These are phyloP conservation scores for Toxoplasma gondii DNA, from an alignment of 169 alveolate genomes.

Conservation along the genomic window DNA sequence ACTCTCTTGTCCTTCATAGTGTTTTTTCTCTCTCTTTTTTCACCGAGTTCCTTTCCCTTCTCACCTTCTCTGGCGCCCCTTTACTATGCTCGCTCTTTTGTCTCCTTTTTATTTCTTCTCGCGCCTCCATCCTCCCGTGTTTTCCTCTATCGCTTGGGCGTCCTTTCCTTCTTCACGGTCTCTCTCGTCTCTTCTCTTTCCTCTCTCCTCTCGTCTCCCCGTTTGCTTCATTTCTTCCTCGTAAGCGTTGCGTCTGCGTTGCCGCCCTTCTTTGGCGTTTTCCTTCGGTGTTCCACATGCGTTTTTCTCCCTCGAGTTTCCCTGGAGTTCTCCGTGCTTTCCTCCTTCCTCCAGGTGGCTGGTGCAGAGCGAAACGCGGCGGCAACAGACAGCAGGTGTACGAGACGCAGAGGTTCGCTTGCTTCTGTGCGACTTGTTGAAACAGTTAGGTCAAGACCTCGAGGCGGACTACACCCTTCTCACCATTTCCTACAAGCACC, in stretches of 20 bases:
- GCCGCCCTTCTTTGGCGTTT: not conserved
- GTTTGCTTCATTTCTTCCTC: not conserved
- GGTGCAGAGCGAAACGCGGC: not conserved
- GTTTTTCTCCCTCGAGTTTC: too few species aligned
- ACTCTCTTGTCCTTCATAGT: not conserved
- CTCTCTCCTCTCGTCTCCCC: not conserved
- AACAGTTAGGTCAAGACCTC: not conserved
- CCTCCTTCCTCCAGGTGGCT: not conserved
- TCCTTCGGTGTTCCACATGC: too few species aligned
- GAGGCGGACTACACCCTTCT: conserved; percentile 54
- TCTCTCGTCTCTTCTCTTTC: not conserved
- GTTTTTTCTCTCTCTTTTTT: not conserved
- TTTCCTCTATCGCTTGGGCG: not conserved
- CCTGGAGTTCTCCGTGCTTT: too few species aligned
- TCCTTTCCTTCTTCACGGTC: not conserved
- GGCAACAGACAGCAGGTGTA: conserved; percentile 48
- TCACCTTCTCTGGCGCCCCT: not conserved
- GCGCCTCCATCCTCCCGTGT: not conserved
- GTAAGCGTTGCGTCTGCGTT: not conserved
- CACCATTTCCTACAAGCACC: conserved; percentile 39
- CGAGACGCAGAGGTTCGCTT: conserved; percentile 58
- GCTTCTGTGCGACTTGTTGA: conserved; percentile 30
- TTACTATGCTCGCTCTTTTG: not conserved
- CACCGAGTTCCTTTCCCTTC: not conserved
- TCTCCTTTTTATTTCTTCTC: not conserved